phyloP scores from a whole-genome alignment of 495 filamentous ascomycete genomes.

The Penicillium argentinense region DNA sequence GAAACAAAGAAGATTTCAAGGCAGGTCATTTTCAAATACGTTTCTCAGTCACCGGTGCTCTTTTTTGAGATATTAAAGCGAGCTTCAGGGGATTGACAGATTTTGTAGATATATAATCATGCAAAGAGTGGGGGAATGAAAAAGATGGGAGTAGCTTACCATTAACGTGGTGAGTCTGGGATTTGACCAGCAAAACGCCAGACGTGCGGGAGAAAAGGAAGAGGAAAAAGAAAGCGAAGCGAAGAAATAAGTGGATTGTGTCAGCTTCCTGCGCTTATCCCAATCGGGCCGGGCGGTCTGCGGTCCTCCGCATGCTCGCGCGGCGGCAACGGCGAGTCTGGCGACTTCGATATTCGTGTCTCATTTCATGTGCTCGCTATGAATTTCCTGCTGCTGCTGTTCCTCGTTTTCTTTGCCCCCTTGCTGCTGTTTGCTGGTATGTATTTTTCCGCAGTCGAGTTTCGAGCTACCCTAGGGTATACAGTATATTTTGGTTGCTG shows the following conservation, averaged over 20 bases:
- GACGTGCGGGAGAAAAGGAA: conserved; percentile 6
- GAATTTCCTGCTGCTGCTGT: conserved; percentile 50
- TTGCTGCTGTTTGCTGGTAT: conserved; percentile 49
- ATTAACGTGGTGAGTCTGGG: conserved; percentile 27
- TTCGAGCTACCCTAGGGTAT: not conserved
- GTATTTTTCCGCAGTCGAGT: not conserved
- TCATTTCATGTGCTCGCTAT: conserved; percentile 27
- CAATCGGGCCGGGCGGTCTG: conserved; percentile 21
- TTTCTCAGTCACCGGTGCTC: conserved; percentile 53
- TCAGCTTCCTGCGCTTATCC: conserved; percentile 24
- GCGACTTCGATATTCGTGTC: not conserved
- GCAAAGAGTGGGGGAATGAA: conserved; percentile 27
- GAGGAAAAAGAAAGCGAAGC: conserved; percentile 19
- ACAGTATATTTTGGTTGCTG: conserved; percentile 16
- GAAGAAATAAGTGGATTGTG: conserved; percentile 18
- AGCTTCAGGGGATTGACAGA: conserved; percentile 91
- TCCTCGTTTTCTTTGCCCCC: conserved; percentile 50
- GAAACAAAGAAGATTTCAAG: conserved; percentile 9
- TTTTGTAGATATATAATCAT: conserved; percentile 75
- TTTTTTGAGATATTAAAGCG: conserved; percentile 40
- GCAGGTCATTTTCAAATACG: conserved; percentile 45
- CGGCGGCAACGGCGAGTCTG: not conserved
- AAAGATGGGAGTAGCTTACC: conserved; percentile 28
- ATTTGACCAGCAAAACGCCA: conserved; percentile 41
- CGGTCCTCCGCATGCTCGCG: conserved; percentile 1